Conservation (phyloP, 768 basidiomycete genomes). For the Clathrus columnatus region DNA sequence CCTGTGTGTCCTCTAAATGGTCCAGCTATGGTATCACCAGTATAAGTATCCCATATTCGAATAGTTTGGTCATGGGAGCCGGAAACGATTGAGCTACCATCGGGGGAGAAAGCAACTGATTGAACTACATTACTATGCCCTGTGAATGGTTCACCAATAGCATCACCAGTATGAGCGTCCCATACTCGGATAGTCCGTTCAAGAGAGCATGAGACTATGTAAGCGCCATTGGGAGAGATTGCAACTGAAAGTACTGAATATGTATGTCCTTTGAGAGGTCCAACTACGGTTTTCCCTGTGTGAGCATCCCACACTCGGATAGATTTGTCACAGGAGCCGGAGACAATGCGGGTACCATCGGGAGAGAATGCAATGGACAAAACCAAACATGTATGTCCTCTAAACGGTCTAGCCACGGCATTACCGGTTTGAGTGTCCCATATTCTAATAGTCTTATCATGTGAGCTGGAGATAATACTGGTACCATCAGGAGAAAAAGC, state of each 20-base stretch:
- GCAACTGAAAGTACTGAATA: slow-evolving; percentile 10
- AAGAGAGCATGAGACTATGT: slow-evolving; percentile 13
- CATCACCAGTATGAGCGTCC: not conserved
- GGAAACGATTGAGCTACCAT: slow-evolving; percentile 11
- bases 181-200: slow-evolving; percentile 15
- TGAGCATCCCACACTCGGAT: slow-evolving; percentile 1
- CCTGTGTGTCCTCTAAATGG: not conserved
- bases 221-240: slow-evolving; percentile 15
- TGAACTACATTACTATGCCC: slow-evolving; percentile 5
- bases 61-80: slow-evolving; percentile 12
- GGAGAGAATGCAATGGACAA: slow-evolving; percentile 9
- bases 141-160: not conserved
- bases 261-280: slow-evolving; percentile 9
- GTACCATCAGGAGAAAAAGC: not conserved
- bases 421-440: not conserved
- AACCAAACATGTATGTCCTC: not conserved
- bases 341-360: not conserved
- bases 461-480: not conserved
- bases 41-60: slow-evolving; percentile 8
- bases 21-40: not conserved
- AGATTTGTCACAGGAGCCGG: slow-evolving; percentile 13
- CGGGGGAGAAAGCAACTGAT: slow-evolving; percentile 12
- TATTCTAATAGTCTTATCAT: not conserved
- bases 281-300: slow-evolving; percentile 7
- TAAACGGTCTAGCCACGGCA: not conserved